Conservation (phyloP, 176 grass and related monocot genomes). For the Alloteropsis semialata region DNA sequence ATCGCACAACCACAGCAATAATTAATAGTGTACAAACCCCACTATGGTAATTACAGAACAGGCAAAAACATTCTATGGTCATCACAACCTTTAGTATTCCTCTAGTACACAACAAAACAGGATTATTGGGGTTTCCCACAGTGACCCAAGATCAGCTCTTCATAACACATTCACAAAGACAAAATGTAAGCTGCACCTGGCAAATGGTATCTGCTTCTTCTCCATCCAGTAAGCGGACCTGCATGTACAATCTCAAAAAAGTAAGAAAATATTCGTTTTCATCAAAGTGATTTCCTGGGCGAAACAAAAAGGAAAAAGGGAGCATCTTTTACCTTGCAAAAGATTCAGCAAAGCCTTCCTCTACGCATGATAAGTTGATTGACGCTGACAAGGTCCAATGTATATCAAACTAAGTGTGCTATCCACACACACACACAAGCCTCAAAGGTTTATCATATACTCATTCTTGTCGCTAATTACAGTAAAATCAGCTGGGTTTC, state of each 20-base stretch:
- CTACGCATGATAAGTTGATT: background rate
- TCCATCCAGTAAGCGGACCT: constrained; percentile 19
- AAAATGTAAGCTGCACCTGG: background rate
- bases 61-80: constrained; percentile 17
- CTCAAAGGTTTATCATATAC: constrained; percentile 49
- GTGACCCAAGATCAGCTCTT: background rate
- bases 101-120: constrained; percentile 14
- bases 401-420: constrained; percentile 20
- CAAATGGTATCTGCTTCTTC: background rate
- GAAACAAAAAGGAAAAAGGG: background rate
- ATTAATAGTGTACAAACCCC: constrained; percentile 7
- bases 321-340: constrained; percentile 18
- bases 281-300: background rate
- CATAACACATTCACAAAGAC: constrained; percentile 9
- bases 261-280: background rate
- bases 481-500: constrained; percentile 73
- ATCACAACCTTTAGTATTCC: constrained; percentile 17
- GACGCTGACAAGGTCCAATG: background rate
- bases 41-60: constrained; percentile 25
- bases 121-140: background rate
- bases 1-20: background rate
- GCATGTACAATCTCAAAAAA: background rate
- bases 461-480: constrained; percentile 59
- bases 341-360: constrained; percentile 15
- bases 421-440: background rate